phyloP scores from a whole-genome alignment of 176 grass and related monocot genomes.

The Rhynchospora breviuscula region DNA sequence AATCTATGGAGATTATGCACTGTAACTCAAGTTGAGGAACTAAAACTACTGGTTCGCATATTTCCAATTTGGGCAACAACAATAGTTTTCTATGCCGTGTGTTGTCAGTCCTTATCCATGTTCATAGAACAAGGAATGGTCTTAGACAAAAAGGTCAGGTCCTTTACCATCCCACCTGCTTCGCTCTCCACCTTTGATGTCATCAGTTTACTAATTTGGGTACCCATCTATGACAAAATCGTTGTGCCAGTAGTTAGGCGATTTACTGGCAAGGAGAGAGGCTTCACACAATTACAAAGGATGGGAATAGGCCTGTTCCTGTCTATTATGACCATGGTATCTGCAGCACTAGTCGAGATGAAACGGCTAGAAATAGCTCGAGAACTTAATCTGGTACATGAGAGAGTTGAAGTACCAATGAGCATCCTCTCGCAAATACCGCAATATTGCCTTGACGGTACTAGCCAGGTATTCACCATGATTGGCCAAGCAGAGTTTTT shows the following conservation, averaged over 20 bases:
- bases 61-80: too few species aligned
- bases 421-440: slow-evolving; percentile 37
- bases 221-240: slow-evolving; percentile 32
- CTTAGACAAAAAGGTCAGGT: not conserved
- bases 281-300: slow-evolving; percentile 36
- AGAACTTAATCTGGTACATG: slow-evolving; percentile 1
- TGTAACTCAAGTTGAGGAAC: too few species aligned
- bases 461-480: not conserved
- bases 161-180: slow-evolving; percentile 31
- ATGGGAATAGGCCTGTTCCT: slow-evolving; percentile 36
- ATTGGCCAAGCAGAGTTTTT: too few species aligned
- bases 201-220: slow-evolving; percentile 10
- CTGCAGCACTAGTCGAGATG: slow-evolving; percentile 30
- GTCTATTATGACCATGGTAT: slow-evolving; percentile 30
- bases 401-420: slow-evolving; percentile 10
- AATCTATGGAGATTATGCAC: not conserved
- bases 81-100: too few species aligned
- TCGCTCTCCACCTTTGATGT: slow-evolving; percentile 37
- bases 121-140: too few species aligned
- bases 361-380: slow-evolving; percentile 28
- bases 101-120: too few species aligned
- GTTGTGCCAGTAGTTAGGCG: slow-evolving; percentile 18
- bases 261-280: slow-evolving; percentile 25
- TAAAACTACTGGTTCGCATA: too few species aligned
- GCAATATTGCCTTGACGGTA: slow-evolving; percentile 30